Percentiles rank a stretch among this genome's conserved stretches.
Conservation (phyloP, 805 yeast species). For the Candida stauntonica region DNA sequence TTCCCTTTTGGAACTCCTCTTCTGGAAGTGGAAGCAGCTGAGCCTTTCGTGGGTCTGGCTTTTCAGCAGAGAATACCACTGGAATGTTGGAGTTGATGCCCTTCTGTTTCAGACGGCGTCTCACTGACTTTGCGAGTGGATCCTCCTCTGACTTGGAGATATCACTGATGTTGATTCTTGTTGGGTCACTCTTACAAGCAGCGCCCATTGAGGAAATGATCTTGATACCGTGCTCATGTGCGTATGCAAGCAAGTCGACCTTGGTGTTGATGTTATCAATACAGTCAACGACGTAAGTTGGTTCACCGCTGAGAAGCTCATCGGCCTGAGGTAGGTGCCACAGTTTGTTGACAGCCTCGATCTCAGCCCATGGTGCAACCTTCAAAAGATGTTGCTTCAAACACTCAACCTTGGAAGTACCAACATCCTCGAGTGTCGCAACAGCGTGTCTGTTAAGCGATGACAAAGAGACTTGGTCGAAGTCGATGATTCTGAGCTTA, state of each 20-base stretch:
- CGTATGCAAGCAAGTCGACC: constrained; percentile 78
- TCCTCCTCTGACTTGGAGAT: constrained; percentile 90
- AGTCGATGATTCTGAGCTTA: constrained; percentile 76
- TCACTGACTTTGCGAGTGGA: constrained; percentile 80
- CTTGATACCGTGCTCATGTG: constrained; percentile 54
- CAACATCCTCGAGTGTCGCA: constrained; percentile 89
- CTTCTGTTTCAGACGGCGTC: constrained; percentile 74
- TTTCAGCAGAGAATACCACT: constrained; percentile 89
- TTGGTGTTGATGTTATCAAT: constrained; percentile 97
- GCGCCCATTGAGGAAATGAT: constrained; percentile 96
- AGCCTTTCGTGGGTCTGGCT: constrained; percentile 95
- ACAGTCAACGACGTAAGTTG: constrained; percentile 87
- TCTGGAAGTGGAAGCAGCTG: constrained; percentile 79
- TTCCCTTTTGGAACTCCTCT: constrained; percentile 73
- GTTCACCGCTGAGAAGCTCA: constrained; percentile 48
- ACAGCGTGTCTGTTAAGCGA: constrained; percentile 93
- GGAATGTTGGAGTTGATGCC: constrained; percentile 78
- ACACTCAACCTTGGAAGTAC: constrained; percentile 83
- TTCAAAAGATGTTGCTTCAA: constrained; percentile 59
- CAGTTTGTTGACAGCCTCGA: constrained; percentile 72
- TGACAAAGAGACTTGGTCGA: constrained; percentile 92
- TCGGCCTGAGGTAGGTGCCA: constrained; percentile 70
- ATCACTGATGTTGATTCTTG: constrained; percentile 86
- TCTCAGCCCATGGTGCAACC: constrained; percentile 91
- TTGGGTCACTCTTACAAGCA: constrained; percentile 93